Percentiles rank a stretch among this genome's conserved stretches.
These are phyloP conservation scores for Cryphonectria carpinicola DNA, from an alignment of 2,329 filamentous ascomycete genomes.

Conservation along the genomic window DNA sequence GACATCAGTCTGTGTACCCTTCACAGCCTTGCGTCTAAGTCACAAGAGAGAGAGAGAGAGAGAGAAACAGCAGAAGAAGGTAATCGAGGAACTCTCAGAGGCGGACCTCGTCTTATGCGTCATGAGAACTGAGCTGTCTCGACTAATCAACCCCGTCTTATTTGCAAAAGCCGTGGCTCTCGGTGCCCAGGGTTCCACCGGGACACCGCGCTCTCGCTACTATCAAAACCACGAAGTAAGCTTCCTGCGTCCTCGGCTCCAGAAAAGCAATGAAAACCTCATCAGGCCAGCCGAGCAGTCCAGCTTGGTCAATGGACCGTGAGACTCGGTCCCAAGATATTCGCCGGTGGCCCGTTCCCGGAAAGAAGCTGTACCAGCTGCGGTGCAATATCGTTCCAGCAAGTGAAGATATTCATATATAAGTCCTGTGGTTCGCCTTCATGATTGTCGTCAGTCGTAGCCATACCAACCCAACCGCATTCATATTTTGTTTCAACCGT, in stretches of 20 bases:
- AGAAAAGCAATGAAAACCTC: not conserved
- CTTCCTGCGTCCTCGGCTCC: not conserved
- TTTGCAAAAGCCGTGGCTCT: not conserved
- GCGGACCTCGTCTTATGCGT: not conserved
- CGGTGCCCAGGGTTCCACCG: not conserved
- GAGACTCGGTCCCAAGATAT: not conserved
- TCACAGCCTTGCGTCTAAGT: not conserved
- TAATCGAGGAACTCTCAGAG: not conserved
- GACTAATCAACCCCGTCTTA: not conserved
- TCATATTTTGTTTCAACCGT: not conserved
- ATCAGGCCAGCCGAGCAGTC: not conserved
- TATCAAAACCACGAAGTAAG: not conserved
- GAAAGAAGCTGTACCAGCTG: not conserved
- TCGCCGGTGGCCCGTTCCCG: not conserved
- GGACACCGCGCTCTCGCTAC: not conserved
- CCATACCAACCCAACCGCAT: not conserved
- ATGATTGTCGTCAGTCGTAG: not conserved
- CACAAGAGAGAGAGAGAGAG: not conserved
- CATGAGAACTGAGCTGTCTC: not conserved
- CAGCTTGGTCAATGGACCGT: not conserved
- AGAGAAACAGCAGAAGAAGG: not conserved
- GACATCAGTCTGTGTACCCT: not conserved
- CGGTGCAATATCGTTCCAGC: not conserved
- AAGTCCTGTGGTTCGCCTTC: not conserved
- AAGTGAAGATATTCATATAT: not conserved